Evolutionary conservation across 2,329 filamentous ascomycete species (phyloP), one percentile per base, ranked within the genome.

Genomic region (Pseudogymnoascus sp.): DNA sequence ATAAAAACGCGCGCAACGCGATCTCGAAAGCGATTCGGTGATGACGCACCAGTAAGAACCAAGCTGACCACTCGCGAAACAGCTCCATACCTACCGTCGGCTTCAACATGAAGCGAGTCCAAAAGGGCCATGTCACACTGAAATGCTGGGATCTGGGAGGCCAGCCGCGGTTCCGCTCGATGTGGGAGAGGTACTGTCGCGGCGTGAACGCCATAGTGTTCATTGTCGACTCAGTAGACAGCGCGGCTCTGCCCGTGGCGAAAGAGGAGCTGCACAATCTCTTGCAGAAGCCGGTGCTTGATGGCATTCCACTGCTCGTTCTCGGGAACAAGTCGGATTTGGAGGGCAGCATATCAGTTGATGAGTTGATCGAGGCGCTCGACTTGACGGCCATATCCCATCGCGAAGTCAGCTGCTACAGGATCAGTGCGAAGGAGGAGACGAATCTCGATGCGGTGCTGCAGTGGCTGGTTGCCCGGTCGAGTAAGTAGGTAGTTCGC

Each of bases 121-220:
- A 97, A 79, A 93, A 95, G 74, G 95, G 95, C 70, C 93, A 97
- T 84, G 95, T 99, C 75, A 96, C 95, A 71, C 83, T 99, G 72
- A 97, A 97, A 79, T 99, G 95, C 78, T 99, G 95, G 95, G 95
- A 99, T 79, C 86, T 99, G 68, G 95, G 95, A 70, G 95, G 95
- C 62, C 95, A 99, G 78, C 93, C 95, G 70, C 86, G 93, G 68
- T 99, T 97, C 80, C 90, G 95, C 73, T 90, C 91, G 70, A 99
- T 99, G 95, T 99, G 95, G 95, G 95, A 99, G 81, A 84, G 95
- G 73, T 99, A 99, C 77, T 97, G 95, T 78, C 91, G 93, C 67
- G 95, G 92, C 61, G 95, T 97, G 69, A 96, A 96, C 78, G 93
- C 93, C 70, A 97, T 99, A 70, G 90, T 99, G 68, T 99, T 97